Percentiles rank a stretch among this genome's conserved stretches.
Conservation (phyloP, 176 grass and related monocot species). For the Phoenix dactylifera region DNA sequence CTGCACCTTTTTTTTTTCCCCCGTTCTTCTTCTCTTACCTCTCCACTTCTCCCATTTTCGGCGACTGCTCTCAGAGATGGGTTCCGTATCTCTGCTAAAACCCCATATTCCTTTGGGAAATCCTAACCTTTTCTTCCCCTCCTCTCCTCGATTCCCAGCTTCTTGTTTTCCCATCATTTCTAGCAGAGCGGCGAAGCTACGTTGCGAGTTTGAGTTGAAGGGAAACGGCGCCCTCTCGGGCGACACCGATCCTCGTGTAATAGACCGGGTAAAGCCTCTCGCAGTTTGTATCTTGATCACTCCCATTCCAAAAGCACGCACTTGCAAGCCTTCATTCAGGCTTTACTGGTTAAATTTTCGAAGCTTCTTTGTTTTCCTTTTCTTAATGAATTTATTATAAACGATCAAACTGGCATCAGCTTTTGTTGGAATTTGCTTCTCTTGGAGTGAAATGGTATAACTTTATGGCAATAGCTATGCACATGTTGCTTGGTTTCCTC, state of each 20-base stretch:
- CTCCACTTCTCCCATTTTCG: background rate
- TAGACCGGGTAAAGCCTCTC: conserved; percentile 47
- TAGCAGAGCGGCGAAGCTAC: conserved; percentile 20
- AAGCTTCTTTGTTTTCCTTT: no score
- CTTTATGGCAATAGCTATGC: no score
- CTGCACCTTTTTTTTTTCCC: background rate
- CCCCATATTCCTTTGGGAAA: conserved; percentile 6
- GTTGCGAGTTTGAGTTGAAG: conserved; percentile 64
- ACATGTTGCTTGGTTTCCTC: no score
- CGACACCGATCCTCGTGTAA: conserved; percentile 46
- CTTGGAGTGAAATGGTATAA: no score
- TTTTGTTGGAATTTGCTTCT: no score
- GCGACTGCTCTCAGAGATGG: background rate
- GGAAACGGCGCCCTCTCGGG: conserved; percentile 68
- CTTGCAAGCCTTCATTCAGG: no score
- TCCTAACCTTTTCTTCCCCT: background rate
- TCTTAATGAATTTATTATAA: no score
- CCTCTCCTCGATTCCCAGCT: background rate
- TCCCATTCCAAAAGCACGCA: no score
- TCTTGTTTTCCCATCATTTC: background rate
- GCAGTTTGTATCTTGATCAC: no score
- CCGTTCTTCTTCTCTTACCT: background rate
- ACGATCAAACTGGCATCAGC: no score
- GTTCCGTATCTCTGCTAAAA: background rate
- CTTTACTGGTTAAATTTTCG: no score